phyloP scores from a whole-genome alignment of 2,329 filamentous ascomycete genomes.

The Fusarium sp. region DNA sequence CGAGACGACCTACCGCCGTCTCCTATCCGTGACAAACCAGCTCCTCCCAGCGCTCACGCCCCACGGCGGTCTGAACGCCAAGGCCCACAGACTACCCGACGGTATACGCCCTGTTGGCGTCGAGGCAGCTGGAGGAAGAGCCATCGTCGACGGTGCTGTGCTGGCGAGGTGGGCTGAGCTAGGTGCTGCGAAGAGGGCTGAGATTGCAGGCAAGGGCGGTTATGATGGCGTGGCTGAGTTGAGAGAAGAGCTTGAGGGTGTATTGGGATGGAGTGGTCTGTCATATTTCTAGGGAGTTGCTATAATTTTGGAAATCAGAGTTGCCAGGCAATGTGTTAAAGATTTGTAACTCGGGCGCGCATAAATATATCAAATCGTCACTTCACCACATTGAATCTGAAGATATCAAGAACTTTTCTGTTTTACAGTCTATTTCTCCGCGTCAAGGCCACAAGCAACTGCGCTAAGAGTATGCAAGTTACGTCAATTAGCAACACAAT shows the following conservation, averaged over 20 bases:
- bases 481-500: no score
- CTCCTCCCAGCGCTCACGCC: constrained; percentile 82
- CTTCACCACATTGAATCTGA: no score
- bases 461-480: no score
- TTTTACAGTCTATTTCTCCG: no score
- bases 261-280: constrained; percentile 74
- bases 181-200: constrained; percentile 75
- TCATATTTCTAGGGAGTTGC: constrained; percentile 60
- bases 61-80: constrained; percentile 84
- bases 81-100: constrained; percentile 75
- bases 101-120: constrained; percentile 63
- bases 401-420: no score
- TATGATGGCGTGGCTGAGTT: constrained; percentile 74
- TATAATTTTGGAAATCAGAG: not conserved
- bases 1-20: constrained; percentile 85
- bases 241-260: constrained; percentile 75
- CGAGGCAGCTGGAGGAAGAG: constrained; percentile 71
- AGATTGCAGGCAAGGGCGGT: constrained; percentile 81
- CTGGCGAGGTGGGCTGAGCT: constrained; percentile 82
- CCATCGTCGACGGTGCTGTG: constrained; percentile 83
- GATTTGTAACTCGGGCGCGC: not conserved
- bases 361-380: not conserved
- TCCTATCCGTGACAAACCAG: constrained; percentile 85
- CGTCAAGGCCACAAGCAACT: no score
- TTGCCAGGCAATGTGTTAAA: not conserved